Conservation (phyloP, 495 filamentous ascomycete genomes). For the Terfezia claveryi region DNA sequence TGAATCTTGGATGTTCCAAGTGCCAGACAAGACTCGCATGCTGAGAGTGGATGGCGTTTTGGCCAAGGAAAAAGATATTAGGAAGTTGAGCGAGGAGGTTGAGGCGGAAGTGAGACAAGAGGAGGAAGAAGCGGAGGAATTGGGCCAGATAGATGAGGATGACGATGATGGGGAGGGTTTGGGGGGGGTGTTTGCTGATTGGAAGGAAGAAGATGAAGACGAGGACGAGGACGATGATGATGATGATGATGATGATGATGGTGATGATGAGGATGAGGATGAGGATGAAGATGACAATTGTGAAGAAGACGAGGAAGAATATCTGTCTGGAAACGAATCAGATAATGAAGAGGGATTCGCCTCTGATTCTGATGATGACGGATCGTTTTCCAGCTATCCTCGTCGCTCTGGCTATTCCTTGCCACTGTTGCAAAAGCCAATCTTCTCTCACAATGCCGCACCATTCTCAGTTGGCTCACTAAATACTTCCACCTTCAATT, state of each 20-base stretch:
- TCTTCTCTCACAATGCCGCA: slow-evolving; percentile 28
- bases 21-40: slow-evolving; percentile 16
- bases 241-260: slow-evolving; percentile 25
- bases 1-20: slow-evolving; percentile 18
- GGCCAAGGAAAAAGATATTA: slow-evolving; percentile 70
- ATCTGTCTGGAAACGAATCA: slow-evolving; percentile 63
- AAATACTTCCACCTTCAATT: not conserved
- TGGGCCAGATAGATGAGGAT: slow-evolving; percentile 34
- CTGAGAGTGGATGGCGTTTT: slow-evolving; percentile 54
- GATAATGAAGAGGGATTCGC: slow-evolving; percentile 91
- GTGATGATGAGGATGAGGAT: slow-evolving; percentile 28
- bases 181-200: slow-evolving; percentile 29
- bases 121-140: slow-evolving; percentile 40
- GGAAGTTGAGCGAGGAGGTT: slow-evolving; percentile 69
- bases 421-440: slow-evolving; percentile 4
- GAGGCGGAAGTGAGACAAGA: slow-evolving; percentile 67
- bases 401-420: not conserved
- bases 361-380: slow-evolving; percentile 53
- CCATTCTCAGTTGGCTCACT: slow-evolving; percentile 21
- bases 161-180: slow-evolving; percentile 16
- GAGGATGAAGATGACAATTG: slow-evolving; percentile 23
- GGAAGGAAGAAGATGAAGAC: slow-evolving; percentile 27
- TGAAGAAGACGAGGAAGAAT: slow-evolving; percentile 23
- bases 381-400: slow-evolving; percentile 8
- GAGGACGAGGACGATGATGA: slow-evolving; percentile 21